Evolutionary conservation across 225 moss, liverwort and hornwort genomes (phyloP).

Genomic region (Pseudoscleropodium purum): DNA sequence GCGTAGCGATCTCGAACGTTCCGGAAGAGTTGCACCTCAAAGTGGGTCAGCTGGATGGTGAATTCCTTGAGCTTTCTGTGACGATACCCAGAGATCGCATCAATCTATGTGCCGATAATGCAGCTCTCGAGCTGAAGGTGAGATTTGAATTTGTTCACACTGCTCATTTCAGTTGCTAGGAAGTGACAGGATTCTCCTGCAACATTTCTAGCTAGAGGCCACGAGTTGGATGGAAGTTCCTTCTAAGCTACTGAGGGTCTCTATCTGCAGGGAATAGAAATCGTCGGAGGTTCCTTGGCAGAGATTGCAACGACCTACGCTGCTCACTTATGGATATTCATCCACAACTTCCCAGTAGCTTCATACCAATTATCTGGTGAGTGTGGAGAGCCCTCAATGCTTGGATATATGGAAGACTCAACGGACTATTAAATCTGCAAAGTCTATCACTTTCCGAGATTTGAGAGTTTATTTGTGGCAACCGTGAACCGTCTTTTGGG

Average conservation of each 20-base stretch:
- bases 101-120: slow-evolving; percentile 11
- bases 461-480: neutral
- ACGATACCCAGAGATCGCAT: slow-evolving; percentile 13
- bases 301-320: slow-evolving; percentile 21
- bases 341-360: slow-evolving; percentile 37
- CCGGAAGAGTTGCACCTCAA: slow-evolving; percentile 43
- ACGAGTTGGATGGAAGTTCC: neutral
- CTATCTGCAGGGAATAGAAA: slow-evolving; percentile 21
- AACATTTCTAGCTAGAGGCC: neutral
- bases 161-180: neutral
- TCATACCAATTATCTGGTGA: slow-evolving; percentile 36
- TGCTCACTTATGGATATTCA: slow-evolving; percentile 35
- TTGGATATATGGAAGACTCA: neutral
- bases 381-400: neutral
- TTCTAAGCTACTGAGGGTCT: neutral
- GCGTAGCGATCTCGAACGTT: slow-evolving; percentile 17
- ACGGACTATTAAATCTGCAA: neutral
- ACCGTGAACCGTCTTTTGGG: neutral
- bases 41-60: slow-evolving; percentile 28
- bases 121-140: slow-evolving; percentile 33
- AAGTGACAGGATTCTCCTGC: neutral
- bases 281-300: slow-evolving; percentile 24
- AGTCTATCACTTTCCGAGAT: neutral
- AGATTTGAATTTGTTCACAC: neutral
- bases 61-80: slow-evolving; percentile 28